Evolutionary conservation across 2,329 filamentous ascomycete species (phyloP).

Genomic region (Dendryphion nanum): DNA sequence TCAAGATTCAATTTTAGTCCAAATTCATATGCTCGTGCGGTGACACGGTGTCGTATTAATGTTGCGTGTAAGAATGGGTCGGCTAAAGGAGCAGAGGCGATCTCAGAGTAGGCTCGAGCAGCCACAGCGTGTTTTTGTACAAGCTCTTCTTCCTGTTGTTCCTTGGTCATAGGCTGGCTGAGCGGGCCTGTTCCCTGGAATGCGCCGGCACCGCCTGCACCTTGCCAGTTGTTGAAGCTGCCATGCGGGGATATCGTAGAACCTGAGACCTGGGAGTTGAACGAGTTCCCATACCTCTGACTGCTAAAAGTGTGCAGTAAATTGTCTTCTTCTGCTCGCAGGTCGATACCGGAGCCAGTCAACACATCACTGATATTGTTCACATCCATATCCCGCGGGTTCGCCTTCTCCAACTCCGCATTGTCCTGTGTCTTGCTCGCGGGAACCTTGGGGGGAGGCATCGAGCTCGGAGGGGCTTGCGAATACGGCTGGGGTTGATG

Average conservation of each 20-base stretch:
- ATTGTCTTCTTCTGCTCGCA: conserved; percentile 82
- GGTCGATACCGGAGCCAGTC: conserved; percentile 79
- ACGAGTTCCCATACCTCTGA: conserved; percentile 48
- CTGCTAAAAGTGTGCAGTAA: conserved; percentile 66
- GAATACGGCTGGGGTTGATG: conserved; percentile 54
- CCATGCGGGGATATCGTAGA: conserved; percentile 41
- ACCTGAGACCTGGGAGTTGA: conserved; percentile 36
- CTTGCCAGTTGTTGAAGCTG: conserved; percentile 48
- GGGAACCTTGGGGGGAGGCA: conserved; percentile 64
- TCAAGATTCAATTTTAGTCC: conserved; percentile 60
- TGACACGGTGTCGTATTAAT: conserved; percentile 54
- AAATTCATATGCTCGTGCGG: conserved; percentile 57
- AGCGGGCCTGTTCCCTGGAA: conserved; percentile 40
- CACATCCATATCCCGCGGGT: conserved; percentile 54
- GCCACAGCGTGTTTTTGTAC: conserved; percentile 66
- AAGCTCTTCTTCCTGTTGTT: conserved; percentile 64
- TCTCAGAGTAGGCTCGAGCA: conserved; percentile 59
- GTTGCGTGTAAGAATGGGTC: conserved; percentile 71
- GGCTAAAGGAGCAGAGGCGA: conserved; percentile 66
- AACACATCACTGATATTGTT: conserved; percentile 84
- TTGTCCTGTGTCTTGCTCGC: conserved; percentile 45
- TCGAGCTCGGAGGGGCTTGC: conserved; percentile 41
- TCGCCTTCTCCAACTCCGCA: conserved; percentile 52
- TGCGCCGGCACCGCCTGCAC: conserved; percentile 30
- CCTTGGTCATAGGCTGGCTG: conserved; percentile 61